Evolutionary conservation across 306 rosid species (phyloP).

Genomic region (Inga oerstediana): DNA sequence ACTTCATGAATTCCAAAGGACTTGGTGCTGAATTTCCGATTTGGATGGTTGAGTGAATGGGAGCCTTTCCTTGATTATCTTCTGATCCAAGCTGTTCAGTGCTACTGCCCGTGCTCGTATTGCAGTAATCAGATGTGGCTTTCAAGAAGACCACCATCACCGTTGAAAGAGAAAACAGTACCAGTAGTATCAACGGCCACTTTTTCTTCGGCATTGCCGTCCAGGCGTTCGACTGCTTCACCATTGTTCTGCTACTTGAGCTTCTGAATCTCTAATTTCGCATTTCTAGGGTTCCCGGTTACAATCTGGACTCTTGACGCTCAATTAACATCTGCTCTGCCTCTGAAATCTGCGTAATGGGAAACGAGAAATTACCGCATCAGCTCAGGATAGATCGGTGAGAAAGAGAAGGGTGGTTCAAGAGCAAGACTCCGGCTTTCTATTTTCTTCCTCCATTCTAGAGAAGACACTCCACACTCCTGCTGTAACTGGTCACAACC

Average conservation of each 20-base stretch:
- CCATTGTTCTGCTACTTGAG: conserved; percentile 35
- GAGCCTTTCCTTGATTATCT: conserved; percentile 19
- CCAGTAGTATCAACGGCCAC: conserved; percentile 48
- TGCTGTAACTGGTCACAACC: neutral
- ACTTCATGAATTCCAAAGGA: conserved; percentile 76
- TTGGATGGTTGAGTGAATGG: conserved; percentile 38
- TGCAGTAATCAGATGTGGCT: conserved; percentile 60
- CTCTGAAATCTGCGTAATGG: neutral
- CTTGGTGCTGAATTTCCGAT: conserved; percentile 28
- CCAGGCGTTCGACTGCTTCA: conserved; percentile 50
- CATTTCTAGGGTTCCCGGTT: conserved; percentile 29
- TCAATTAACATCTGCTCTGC: neutral
- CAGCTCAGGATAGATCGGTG: neutral
- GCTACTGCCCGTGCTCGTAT: neutral
- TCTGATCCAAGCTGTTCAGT: conserved; percentile 27
- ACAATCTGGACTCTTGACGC: conserved; percentile 4
- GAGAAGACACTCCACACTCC: neutral
- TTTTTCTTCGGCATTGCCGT: conserved; percentile 60
- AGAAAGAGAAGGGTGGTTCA: neutral
- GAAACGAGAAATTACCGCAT: neutral
- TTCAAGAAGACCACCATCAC: conserved; percentile 59
- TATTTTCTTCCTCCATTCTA: neutral
- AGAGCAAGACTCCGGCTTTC: neutral
- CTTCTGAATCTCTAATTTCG: neutral
- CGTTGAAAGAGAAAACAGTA: conserved; percentile 59